Evolutionary conservation across 1,284 basidiomycete species (phyloP).

Genomic region (Puccinia novopanici): DNA sequence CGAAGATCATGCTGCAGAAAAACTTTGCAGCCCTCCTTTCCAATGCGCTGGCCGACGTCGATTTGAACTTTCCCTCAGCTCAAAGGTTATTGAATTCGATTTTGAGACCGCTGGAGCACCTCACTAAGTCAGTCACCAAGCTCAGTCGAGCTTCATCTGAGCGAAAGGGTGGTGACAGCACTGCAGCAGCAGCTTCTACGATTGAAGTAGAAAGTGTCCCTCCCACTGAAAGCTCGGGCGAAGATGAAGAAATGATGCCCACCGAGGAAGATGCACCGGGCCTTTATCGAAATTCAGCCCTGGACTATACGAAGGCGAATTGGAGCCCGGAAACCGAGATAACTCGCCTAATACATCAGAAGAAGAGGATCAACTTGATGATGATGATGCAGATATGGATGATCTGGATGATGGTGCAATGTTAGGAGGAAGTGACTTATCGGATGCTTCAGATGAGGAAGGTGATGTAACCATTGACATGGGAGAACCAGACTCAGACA

Average conservation of each 20-base stretch:
- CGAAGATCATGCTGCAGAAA: too few relatives aligned
- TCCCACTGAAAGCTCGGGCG: too few relatives aligned
- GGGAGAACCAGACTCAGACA: slow-evolving; percentile 57
- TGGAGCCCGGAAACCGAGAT: slow-evolving; percentile 53
- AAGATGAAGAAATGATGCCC: slow-evolving; percentile 55
- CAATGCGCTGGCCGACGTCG: too few relatives aligned
- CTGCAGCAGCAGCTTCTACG: too few relatives aligned
- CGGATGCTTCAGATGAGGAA: slow-evolving; percentile 56
- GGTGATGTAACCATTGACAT: slow-evolving; percentile 67
- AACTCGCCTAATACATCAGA: slow-evolving; percentile 32
- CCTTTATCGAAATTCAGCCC: slow-evolving; percentile 90
- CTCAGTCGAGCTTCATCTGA: too few relatives aligned
- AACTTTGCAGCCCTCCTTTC: too few relatives aligned
- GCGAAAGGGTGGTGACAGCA: too few relatives aligned
- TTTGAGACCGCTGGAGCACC: too few relatives aligned
- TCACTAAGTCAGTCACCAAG: too few relatives aligned
- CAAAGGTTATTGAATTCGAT: too few relatives aligned
- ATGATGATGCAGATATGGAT: slow-evolving; percentile 48
- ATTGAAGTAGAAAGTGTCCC: too few relatives aligned
- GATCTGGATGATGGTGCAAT: slow-evolving; percentile 41
- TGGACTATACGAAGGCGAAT: slow-evolving; percentile 78
- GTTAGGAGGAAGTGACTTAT: slow-evolving; percentile 29
- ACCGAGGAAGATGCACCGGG: slow-evolving; percentile 79
- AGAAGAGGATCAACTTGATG: slow-evolving; percentile 44
- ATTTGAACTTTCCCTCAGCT: too few relatives aligned